Percentiles rank a stretch among this genome's conserved stretches.
Conservation (phyloP, 169 alveolate species). For the Blepharisma undulans region DNA sequence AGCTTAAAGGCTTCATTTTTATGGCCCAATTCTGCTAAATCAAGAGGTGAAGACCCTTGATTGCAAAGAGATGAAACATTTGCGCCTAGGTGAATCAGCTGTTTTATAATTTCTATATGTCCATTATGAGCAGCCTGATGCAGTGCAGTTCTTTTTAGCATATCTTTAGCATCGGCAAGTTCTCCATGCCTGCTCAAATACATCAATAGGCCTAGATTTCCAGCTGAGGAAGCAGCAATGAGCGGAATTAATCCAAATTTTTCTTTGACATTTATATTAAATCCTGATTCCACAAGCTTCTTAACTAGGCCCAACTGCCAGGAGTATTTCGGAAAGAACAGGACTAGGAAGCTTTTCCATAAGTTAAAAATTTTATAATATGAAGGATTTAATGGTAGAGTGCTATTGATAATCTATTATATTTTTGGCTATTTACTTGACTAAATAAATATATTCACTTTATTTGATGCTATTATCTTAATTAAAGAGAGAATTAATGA, state of each 20-base stretch:
- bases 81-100: not conserved
- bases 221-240: not conserved
- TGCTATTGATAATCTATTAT: too few species aligned
- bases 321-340: too few species aligned
- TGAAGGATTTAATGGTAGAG: too few species aligned
- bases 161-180: not conserved
- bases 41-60: not conserved
- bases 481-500: too few species aligned
- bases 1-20: slow-evolving; percentile 10
- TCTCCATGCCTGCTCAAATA: not conserved
- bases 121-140: not conserved
- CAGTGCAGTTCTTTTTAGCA: not conserved
- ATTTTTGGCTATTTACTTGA: too few species aligned
- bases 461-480: too few species aligned
- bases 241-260: not conserved
- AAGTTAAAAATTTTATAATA: too few species aligned
- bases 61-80: not conserved
- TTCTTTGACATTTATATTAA: not conserved
- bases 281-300: not conserved
- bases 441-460: too few species aligned
- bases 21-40: not conserved
- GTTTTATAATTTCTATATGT: not conserved
- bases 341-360: too few species aligned
- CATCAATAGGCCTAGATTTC: not conserved
- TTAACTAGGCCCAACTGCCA: too few species aligned